phyloP scores from a whole-genome alignment of 164 flowering plant genomes.

The Nymphaea thermarum region DNA sequence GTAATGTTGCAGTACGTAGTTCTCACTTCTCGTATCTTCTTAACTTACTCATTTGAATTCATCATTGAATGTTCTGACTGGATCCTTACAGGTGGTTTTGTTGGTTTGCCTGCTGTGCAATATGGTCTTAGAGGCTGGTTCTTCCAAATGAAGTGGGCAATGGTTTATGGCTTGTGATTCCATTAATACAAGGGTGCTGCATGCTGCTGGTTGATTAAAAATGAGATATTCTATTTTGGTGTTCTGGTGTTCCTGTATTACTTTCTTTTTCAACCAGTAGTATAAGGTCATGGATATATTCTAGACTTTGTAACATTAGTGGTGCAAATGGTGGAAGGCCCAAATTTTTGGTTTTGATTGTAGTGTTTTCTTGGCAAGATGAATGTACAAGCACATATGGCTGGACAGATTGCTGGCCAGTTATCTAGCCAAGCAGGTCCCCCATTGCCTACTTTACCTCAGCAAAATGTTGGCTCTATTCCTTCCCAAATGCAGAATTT shows the following conservation, averaged over 20 bases:
- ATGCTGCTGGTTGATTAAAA: neutral
- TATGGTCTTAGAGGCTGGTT: no score
- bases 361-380: slow-evolving; percentile 9
- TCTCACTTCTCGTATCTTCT: no score
- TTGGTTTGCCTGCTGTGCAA: no score
- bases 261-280: neutral
- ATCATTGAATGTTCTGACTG: no score
- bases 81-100: no score
- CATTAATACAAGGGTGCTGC: neutral
- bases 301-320: slow-evolving; percentile 5
- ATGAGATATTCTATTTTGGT: neutral
- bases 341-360: slow-evolving; percentile 6
- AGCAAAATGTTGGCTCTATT: slow-evolving; percentile 47
- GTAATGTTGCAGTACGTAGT: no score
- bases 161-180: no score
- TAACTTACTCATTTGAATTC: no score
- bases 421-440: slow-evolving; percentile 50
- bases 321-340: slow-evolving; percentile 7
- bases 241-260: neutral
- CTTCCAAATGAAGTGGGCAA: no score
- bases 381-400: slow-evolving; percentile 43
- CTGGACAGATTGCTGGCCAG: slow-evolving; percentile 75
- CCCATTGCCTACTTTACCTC: slow-evolving; percentile 42
- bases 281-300: neutral
- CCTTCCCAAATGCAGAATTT: slow-evolving; percentile 29